phyloP scores from a whole-genome alignment of 148 eudicot genomes.

The Cornus controversa region DNA sequence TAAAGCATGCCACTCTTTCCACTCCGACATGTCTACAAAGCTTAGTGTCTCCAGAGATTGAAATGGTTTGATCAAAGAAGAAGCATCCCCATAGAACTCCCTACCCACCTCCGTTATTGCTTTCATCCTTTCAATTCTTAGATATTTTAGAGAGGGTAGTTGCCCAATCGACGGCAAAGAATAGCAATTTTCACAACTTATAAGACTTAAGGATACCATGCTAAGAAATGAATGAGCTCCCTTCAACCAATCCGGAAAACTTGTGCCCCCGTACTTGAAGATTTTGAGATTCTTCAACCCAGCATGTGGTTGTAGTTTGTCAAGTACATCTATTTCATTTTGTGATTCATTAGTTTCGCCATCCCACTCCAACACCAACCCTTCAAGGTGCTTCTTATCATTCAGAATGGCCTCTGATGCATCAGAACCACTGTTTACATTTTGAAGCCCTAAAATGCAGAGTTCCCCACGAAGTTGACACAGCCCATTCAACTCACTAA shows the following conservation, averaged over 20 bases:
- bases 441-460: not conserved
- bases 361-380: not conserved
- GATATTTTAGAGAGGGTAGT: too few species aligned
- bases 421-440: not conserved
- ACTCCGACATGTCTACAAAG: not conserved
- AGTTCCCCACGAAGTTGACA: not conserved
- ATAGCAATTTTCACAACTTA: too few species aligned
- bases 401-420: not conserved
- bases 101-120: too few species aligned
- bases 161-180: too few species aligned
- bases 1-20: not conserved
- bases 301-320: not conserved
- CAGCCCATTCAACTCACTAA: not conserved
- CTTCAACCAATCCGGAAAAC: too few species aligned
- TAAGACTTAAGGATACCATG: too few species aligned
- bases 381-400: not conserved
- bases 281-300: not conserved
- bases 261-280: not conserved
- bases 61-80: not conserved
- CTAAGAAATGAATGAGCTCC: too few species aligned
- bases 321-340: not conserved
- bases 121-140: too few species aligned
- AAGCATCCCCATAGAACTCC: too few species aligned
- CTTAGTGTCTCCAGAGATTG: not conserved
- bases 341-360: not conserved